Base-by-base conservation (phyloP, 2,329 filamentous ascomycete species). In the Berkeleyomyces basicola region DNA sequence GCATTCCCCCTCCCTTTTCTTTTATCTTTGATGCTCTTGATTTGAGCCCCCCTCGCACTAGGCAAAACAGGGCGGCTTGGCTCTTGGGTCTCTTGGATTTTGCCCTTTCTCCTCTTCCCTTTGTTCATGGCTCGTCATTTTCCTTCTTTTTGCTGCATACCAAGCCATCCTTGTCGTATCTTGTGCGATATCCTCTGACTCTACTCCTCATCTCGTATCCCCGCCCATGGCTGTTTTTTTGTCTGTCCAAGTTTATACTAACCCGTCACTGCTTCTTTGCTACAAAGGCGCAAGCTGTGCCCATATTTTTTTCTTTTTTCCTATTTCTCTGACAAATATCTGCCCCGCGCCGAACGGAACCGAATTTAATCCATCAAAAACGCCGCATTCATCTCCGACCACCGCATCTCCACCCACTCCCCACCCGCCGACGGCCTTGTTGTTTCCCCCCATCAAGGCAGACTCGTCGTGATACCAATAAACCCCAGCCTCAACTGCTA, bases 301-400 rank as follows among this genome's bases (percentile, higher is more conserved):
- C 9, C 43, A 59, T n/a, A 7, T 36, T 49, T 60, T 33, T 37
- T 42, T 44, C 31, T 40, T 55, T 36, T 55, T 31, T 46, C 33
- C 16, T 61, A 42, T 61, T 44, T 46, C 14, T 43, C 59, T 53
- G 46, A 61, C 14, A 42, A 49, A 61, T 53, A 53, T 31, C 39
- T 55, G 59, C 46, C 44, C 40, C 40, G 31, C 37, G 31, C 59
- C 46, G 51, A 40, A 51, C 46, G 42, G 42, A 23, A 51, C 46
- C 51, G 51, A 23, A 46, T 46, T 59, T 23, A 23, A 23, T 23
- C 23, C 23, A 23, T 23, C 23, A 23, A 42, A 42, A 59, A 42
- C 57, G n/a, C 57, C 57, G 57, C 57, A 59, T 42, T 37, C 57
- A 33, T 16, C 16, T 16, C 57, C 42, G 57, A 44, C 23, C 57